These are phyloP conservation scores for Candida tropicalis DNA, from an alignment of 1,139 yeast species.

Conservation along the genomic window DNA sequence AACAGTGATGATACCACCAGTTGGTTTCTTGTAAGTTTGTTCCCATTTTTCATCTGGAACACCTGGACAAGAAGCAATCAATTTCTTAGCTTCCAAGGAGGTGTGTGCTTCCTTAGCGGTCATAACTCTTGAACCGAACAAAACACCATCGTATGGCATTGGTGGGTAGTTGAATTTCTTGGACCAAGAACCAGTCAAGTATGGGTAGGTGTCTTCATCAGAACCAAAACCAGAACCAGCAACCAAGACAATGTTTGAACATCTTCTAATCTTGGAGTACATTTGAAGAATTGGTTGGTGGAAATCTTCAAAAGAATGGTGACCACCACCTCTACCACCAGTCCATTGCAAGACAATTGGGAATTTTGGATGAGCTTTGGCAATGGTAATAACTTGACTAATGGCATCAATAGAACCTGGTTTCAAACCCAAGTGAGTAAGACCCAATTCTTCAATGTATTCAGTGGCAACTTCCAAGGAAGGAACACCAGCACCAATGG, in stretches of 20 bases:
- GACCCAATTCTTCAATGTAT: constrained; percentile 88
- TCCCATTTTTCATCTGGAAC: constrained; percentile 91
- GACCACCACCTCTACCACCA: constrained; percentile 99
- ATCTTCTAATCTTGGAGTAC: constrained; percentile 93
- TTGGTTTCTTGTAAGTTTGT: constrained; percentile 87
- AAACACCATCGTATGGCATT: constrained; percentile 98
- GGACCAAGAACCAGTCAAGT: constrained; percentile 97
- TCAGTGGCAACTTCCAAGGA: constrained; percentile 96
- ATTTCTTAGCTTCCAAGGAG: constrained; percentile 89
- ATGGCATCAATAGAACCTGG: constrained; percentile 98
- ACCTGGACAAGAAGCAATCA: constrained; percentile 90
- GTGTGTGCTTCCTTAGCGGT: constrained; percentile 96
- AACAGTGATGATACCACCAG: constrained; percentile 96
- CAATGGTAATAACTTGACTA: constrained; percentile 81
- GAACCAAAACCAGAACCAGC: constrained; percentile 99
- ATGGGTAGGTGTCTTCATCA: constrained; percentile 94
- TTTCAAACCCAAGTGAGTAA: constrained; percentile 92
- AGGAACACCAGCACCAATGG: constrained; percentile 99
- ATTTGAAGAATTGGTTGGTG: constrained; percentile 95
- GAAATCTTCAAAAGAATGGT: constrained; percentile 98
- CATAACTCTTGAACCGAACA: constrained; percentile 97
- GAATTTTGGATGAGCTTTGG: constrained; percentile 93
- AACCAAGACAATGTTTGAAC: constrained; percentile 81
- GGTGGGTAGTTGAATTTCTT: constrained; percentile 83
- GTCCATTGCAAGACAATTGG: constrained; percentile 99